phyloP scores from a whole-genome alignment of 257 asterid species.

The Rehmannia glutinosa region DNA sequence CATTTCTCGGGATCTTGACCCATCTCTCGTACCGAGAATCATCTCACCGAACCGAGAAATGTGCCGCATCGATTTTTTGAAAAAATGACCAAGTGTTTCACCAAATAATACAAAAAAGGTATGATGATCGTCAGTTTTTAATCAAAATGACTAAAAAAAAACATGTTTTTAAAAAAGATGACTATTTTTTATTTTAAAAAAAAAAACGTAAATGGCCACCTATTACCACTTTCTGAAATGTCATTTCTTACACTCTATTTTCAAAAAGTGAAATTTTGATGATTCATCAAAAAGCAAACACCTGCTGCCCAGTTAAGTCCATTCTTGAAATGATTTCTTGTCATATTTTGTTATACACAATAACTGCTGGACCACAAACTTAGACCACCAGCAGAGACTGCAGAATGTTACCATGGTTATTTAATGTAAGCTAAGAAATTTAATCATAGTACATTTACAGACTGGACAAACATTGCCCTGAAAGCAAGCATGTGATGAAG shows the following conservation, averaged over 20 bases:
- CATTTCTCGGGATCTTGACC: no score
- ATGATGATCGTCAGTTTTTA: no score
- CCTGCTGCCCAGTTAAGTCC: not conserved
- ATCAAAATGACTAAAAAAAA: no score
- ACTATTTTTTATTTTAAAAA: no score
- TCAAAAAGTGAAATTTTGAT: not conserved
- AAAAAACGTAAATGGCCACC: no score
- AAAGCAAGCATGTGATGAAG: slow-evolving; percentile 19
- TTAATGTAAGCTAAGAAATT: slow-evolving; percentile 13
- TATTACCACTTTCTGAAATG: no score
- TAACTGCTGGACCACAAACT: slow-evolving; percentile 22
- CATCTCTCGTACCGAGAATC: no score
- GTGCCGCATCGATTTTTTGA: no score
- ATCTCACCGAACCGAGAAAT: no score
- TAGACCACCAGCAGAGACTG: slow-evolving; percentile 13
- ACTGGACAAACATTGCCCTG: slow-evolving; percentile 24
- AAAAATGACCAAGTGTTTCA: no score
- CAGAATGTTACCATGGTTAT: slow-evolving; percentile 20
- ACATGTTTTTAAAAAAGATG: no score
- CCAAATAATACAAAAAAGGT: no score
- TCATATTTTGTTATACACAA: slow-evolving; percentile 4
- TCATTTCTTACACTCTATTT: not conserved
- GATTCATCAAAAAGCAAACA: not conserved
- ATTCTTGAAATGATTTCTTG: slow-evolving; percentile 18
- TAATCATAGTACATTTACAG: slow-evolving; percentile 14